These are phyloP conservation scores for Gracilaria gracilis DNA, from an alignment of 23 red algal species.

Conservation along the genomic window DNA sequence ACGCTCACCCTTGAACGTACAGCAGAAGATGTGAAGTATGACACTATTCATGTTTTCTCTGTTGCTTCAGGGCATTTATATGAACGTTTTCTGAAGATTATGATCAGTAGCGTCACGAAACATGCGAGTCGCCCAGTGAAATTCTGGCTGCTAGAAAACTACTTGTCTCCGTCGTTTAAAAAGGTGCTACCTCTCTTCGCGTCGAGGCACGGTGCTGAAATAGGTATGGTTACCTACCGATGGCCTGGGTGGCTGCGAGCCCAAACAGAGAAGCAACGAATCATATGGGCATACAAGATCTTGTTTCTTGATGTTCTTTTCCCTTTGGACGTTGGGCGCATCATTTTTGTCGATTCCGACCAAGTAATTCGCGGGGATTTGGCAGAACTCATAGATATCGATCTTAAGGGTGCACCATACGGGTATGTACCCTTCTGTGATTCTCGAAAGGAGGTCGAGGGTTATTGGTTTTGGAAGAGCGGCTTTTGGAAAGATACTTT, in stretches of 20 bases:
- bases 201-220: constrained; percentile 73
- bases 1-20: neutral
- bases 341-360: constrained; percentile 99
- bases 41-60: constrained; percentile 92
- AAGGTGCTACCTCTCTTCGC: constrained; percentile 86
- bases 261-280: constrained; percentile 94
- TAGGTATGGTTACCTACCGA: constrained; percentile 89
- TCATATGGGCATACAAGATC: constrained; percentile 99
- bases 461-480: constrained; percentile 94
- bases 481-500: constrained; percentile 94
- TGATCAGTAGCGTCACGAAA: constrained; percentile 90
- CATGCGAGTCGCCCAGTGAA: constrained; percentile 79
- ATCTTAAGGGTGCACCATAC: constrained; percentile 90
- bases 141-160: constrained; percentile 98
- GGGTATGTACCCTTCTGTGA: constrained; percentile 99
- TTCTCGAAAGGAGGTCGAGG: constrained; percentile 86
- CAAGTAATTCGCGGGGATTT: constrained; percentile 96
- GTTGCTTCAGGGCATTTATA: constrained; percentile 98
- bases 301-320: constrained; percentile 98
- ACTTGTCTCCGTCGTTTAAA: constrained; percentile 94
- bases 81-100: constrained; percentile 96
- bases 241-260: constrained; percentile 96
- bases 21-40: neutral
- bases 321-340: constrained; percentile 73
- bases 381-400: constrained; percentile 83